Evolutionary conservation across 495 filamentous ascomycete species (phyloP).

Genomic region (Tuber indicum): DNA sequence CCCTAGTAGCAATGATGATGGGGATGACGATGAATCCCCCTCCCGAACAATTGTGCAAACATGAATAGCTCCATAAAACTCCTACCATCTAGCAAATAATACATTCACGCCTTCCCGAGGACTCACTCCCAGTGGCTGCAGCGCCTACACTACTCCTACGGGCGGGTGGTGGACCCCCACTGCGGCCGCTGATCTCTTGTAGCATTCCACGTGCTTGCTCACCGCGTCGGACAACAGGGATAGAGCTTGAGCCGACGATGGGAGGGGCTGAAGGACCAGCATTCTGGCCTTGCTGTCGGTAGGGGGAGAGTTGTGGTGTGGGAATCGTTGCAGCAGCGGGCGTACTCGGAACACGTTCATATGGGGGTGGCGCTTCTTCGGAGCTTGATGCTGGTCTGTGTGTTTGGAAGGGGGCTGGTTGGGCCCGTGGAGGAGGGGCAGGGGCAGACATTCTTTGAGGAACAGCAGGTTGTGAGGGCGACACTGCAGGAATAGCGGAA

Average conservation of each 20-base stretch:
- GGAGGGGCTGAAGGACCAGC: background rate
- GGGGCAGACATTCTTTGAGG: background rate
- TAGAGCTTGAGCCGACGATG: background rate
- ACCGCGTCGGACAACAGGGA: slow-evolving; percentile 7
- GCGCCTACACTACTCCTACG: slow-evolving; percentile 7
- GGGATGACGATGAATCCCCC: slow-evolving; percentile 16
- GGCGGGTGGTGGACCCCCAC: slow-evolving; percentile 4
- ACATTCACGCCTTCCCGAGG: slow-evolving; percentile 20
- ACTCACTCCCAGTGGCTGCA: slow-evolving; percentile 9
- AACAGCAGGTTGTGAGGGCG: slow-evolving; percentile 34
- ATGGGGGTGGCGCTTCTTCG: slow-evolving; percentile 33
- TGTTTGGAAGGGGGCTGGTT: background rate
- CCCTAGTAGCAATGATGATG: background rate
- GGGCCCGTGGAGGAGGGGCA: background rate
- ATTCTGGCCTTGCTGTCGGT: slow-evolving; percentile 10
- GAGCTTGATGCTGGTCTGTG: background rate
- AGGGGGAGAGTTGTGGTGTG: slow-evolving; percentile 16
- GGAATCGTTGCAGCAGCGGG: slow-evolving; percentile 7
- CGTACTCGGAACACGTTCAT: slow-evolving; percentile 23
- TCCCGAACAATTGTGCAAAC: slow-evolving; percentile 18
- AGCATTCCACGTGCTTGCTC: slow-evolving; percentile 27
- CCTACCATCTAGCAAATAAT: slow-evolving; percentile 11
- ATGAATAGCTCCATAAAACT: slow-evolving; percentile 10
- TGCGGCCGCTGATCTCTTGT: slow-evolving; percentile 20
- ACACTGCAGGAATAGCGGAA: background rate